A percentile compares a stretch with the other conserved stretches of the same genome.
These are phyloP conservation scores for Filobasidium floriforme DNA, from an alignment of 768 basidiomycete genomes.

Conservation along the genomic window DNA sequence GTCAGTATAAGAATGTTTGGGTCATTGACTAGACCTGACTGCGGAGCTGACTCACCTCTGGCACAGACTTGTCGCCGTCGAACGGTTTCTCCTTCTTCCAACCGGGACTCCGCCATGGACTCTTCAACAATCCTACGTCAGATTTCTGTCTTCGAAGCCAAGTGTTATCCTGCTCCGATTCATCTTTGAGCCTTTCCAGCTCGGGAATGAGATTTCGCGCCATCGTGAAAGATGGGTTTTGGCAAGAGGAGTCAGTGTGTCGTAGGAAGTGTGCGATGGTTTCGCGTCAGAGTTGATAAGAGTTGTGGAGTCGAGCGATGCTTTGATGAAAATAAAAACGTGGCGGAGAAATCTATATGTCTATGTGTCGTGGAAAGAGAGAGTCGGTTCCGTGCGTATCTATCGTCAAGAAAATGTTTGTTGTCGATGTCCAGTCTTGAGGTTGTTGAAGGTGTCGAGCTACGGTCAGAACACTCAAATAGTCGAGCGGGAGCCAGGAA, in stretches of 20 bases:
- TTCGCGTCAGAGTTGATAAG: too few relatives aligned
- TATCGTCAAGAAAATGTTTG: background rate
- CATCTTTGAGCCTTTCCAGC: slow-evolving; percentile 1
- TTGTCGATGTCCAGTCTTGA: background rate
- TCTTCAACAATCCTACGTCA: slow-evolving; percentile 9
- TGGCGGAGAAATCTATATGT: too few relatives aligned
- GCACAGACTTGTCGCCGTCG: background rate
- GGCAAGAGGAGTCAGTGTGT: too few relatives aligned
- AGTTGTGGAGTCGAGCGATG: too few relatives aligned
- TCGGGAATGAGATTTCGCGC: slow-evolving; percentile 2
- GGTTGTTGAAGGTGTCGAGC: background rate
- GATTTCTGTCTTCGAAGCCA: background rate
- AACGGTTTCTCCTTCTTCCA: slow-evolving; percentile 8
- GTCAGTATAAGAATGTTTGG: background rate
- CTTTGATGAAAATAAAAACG: too few relatives aligned
- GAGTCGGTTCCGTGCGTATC: background rate
- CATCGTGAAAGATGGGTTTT: background rate
- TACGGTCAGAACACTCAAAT: background rate
- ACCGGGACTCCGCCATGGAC: slow-evolving; percentile 24
- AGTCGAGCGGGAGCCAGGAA: background rate
- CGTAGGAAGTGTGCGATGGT: too few relatives aligned
- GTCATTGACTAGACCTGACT: background rate
- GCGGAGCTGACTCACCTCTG: background rate
- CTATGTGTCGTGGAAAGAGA: too few relatives aligned
- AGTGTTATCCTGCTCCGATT: background rate